Base-by-base conservation (phyloP, 768 basidiomycete species). In the Pulveroboletus sp. region DNA sequence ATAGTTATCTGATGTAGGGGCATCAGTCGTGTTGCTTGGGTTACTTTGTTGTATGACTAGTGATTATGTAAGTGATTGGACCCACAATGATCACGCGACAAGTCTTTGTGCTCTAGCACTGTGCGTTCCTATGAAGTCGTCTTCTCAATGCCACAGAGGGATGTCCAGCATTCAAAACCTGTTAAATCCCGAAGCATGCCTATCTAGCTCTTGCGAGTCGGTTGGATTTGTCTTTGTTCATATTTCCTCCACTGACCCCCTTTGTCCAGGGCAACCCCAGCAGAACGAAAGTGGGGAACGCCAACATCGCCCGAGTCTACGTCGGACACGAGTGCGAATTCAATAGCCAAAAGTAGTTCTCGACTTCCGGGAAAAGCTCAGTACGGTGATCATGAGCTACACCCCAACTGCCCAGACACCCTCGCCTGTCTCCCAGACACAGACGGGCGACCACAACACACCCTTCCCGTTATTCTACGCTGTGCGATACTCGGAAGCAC, bases 401-500 rank as follows among this genome's bases (percentile, higher is more conserved):
- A 91, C 61, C 80, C 80, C 18, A 78, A 86, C 60, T 91, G 89
- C 57, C 89, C 89, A 30, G 82, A 89, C 64, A 82, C 82, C 43
- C 75, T 91, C 18, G 77, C 76, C 33, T 90, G 89, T 68, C 76
- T 90, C 39, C 86, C 86, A 33, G 84, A 91, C 64, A 88, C 88
- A 31, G 78, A 82, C 52, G 86, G 81, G 39, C 74, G 86, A 55
- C 89, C 89, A 46, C 87, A 89, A 57, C 88, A 91, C 59, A 90
- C 89, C 10, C 79, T 91, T 39, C 89, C 89, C 21, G 83, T 90
- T 50, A 91, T 91, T 64, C 74, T 91, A 43, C 83, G 89, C 28
- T 91, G 89, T 59, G 85, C 89, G 26, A 91, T 91, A 58, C 72
- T 91, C 41, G 89, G 89, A 36, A 86, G 84, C 62, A 75, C 82